Conservation (phyloP, 305 asterid genomes). For the Striga hermonthica region DNA sequence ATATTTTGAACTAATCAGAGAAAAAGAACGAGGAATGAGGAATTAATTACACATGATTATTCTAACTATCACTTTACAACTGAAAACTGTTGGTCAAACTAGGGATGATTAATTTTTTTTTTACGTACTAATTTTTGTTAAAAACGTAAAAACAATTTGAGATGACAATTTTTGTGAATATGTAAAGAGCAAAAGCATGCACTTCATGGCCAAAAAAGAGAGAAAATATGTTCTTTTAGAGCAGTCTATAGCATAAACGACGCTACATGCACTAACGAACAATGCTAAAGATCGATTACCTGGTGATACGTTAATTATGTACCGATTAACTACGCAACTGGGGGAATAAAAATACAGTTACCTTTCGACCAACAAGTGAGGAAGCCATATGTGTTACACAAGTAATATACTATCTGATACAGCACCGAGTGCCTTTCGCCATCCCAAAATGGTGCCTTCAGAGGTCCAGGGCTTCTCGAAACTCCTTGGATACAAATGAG, state of each 20-base stretch:
- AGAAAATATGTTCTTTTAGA: background rate
- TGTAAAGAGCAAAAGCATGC: no score
- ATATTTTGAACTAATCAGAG: no score
- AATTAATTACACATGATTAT: no score
- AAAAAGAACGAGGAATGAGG: no score
- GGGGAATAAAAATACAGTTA: slow-evolving; percentile 17
- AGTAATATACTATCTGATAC: slow-evolving; percentile 21
- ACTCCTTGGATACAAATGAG: slow-evolving; percentile 33
- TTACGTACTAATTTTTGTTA: background rate
- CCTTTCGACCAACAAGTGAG: slow-evolving; percentile 23
- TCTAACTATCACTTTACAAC: no score
- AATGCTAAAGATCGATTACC: background rate
- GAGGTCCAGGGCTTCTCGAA: slow-evolving; percentile 14
- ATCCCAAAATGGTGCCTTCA: slow-evolving; percentile 23
- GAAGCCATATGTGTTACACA: slow-evolving; percentile 10
- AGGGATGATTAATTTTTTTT: no score
- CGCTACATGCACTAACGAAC: slow-evolving; percentile 5
- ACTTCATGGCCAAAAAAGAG: no score
- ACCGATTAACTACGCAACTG: background rate
- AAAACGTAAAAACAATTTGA: background rate
- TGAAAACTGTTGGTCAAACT: no score
- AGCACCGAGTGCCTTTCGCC: slow-evolving; percentile 22
- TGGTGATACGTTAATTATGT: background rate
- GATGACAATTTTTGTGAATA: background rate
- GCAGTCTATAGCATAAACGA: background rate